Evolutionary conservation across 495 filamentous ascomycete species (phyloP), one percentile per base, ranked within the genome.

Genomic region (Paragyromitra xinjiangensis): DNA sequence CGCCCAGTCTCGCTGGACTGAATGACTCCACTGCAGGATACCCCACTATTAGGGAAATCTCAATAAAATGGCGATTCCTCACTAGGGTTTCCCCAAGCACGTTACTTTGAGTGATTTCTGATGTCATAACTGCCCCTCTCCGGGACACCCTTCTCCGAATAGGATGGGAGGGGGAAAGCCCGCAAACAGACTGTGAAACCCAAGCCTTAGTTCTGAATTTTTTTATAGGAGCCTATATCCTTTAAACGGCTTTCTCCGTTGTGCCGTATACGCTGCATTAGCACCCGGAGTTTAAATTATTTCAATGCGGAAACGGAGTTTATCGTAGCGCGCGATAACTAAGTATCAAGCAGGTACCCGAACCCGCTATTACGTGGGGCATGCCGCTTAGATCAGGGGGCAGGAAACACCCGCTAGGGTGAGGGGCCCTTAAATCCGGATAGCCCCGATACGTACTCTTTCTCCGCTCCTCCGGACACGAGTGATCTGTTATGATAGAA

Each of bases 81-180:
- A 14, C 45, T 22, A 44, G 26, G 16, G 12, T 22, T 16, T 45
- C 40, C 0, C 53, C 40, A 1, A 45, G 40, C 3, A 59, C 55
- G 53, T 69, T 45, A 53, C 16, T 50, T 39, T 56, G 42, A 29
- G 68, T 45, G 39, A 71, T 62, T 62, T 59, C 55, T 63, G n/a
- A 63, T 63, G 37, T 42, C 59, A 63, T 34, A 34, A 34, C 29
- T 34, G 29, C 29, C 29, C 29, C 29, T 34, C 29, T 34, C 29
- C 29, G 29, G 29, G 29, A 34, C 29, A 34, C 29, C 29, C 29
- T 34, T 34, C 29, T 34, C 29, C 29, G 29, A 34, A 34, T 2
- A 34, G 29, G 3, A 34, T 3, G 29, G 29, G 3, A 3, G 29
- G 16, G 51, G 51, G n/a, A 19, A 24, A 55, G n/a, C 14, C 44